Evolutionary conservation across 2,329 filamentous ascomycete species (phyloP).

Genomic region (Gliomastix tumulicola): DNA sequence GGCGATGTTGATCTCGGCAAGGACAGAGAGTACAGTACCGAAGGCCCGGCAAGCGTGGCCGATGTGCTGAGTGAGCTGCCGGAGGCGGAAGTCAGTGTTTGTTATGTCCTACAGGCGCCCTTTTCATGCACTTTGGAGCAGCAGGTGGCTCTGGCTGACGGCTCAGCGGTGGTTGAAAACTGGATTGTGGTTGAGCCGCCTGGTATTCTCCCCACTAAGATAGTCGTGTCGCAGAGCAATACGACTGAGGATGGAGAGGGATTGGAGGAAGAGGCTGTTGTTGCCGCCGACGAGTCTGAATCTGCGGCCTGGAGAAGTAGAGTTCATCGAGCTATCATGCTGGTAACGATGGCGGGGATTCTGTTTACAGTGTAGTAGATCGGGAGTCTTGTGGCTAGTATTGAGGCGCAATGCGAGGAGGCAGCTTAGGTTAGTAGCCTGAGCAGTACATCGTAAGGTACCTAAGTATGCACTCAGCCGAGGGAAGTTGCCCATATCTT

Average conservation of each 20-base stretch:
- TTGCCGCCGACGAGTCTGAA: no score
- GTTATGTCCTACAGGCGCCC: not conserved
- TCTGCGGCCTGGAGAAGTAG: no score
- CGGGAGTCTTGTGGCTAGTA: no score
- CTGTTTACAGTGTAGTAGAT: no score
- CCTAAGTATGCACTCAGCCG: no score
- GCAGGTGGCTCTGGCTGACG: not conserved
- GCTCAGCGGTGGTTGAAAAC: not conserved
- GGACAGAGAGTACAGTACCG: constrained; percentile 15
- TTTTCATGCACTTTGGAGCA: not conserved
- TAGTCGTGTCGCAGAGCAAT: not conserved
- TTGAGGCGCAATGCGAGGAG: no score
- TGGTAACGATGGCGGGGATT: no score
- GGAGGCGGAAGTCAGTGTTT: not conserved
- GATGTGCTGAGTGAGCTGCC: not conserved
- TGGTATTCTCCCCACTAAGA: not conserved
- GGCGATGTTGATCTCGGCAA: constrained; percentile 33
- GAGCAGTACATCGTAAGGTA: no score
- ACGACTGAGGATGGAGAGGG: not conserved
- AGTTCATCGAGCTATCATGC: no score
- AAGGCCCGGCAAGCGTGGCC: not conserved
- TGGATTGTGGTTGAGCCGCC: not conserved
- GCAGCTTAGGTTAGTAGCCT: no score
- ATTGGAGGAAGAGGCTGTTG: not conserved
- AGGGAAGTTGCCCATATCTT: no score